Conservation (phyloP, 2,329 filamentous ascomycete genomes). For the Colletotrichum eremochloae region DNA sequence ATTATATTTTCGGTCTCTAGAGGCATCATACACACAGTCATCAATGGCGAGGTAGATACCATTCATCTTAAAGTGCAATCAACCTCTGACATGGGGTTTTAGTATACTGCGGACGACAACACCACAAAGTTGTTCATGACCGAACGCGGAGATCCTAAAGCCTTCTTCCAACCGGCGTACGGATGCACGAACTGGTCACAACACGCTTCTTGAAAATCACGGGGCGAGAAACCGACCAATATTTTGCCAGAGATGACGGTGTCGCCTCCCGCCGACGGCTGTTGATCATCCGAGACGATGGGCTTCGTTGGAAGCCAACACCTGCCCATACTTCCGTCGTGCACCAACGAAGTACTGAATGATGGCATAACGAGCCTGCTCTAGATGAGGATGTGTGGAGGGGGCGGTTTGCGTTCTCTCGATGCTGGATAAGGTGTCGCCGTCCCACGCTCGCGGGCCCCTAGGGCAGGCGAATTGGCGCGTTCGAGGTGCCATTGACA, state of each 20-base stretch:
- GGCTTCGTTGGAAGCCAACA: neutral
- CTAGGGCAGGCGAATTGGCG: neutral
- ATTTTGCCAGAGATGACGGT: neutral
- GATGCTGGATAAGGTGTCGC: neutral
- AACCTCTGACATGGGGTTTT: slow-evolving; percentile 1
- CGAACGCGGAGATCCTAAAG: slow-evolving; percentile 57
- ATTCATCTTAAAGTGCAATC: neutral
- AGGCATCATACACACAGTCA: slow-evolving; percentile 53
- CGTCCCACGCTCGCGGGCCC: slow-evolving; percentile 11
- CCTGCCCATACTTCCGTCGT: neutral
- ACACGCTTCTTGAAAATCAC: too few relatives aligned
- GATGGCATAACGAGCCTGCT: neutral
- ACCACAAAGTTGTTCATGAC: slow-evolving; percentile 65
- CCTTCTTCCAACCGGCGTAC: slow-evolving; percentile 56
- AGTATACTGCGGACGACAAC: slow-evolving; percentile 59
- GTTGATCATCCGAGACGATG: neutral
- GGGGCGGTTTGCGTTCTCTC: neutral
- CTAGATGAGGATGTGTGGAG: slow-evolving; percentile 5
- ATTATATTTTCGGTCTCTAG: neutral
- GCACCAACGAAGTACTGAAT: neutral
- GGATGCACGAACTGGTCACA: slow-evolving; percentile 49
- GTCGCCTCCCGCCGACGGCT: neutral
- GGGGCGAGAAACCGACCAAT: neutral
- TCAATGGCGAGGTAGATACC: slow-evolving; percentile 58
- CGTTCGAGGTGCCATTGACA: neutral